phyloP scores from a whole-genome alignment of 805 yeast genomes.

The Zygosaccharomyces siamensis region DNA sequence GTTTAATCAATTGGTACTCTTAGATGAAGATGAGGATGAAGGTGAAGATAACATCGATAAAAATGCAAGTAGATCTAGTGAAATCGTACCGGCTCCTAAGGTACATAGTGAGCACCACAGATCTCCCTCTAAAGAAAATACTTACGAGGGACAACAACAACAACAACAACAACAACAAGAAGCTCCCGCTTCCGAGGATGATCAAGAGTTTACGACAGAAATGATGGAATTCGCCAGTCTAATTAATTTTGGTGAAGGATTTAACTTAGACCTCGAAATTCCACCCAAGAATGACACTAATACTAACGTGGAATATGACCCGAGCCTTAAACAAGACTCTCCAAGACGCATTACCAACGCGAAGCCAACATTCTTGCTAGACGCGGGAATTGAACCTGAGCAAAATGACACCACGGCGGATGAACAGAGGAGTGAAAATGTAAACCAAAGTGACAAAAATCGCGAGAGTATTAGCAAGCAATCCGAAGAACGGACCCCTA shows the following conservation, averaged over 20 bases:
- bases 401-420: background rate
- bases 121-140: background rate
- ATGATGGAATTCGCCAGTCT: conserved; percentile 44
- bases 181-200: conserved; percentile 14
- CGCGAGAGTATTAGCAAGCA: background rate
- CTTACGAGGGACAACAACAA: background rate
- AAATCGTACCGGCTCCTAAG: background rate
- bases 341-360: background rate
- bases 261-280: conserved; percentile 34
- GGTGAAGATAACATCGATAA: background rate
- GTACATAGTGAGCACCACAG: background rate
- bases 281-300: background rate
- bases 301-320: background rate
- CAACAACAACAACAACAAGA: too few species aligned
- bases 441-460: background rate
- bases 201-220: conserved; percentile 37
- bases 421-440: background rate
- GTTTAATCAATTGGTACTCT: conserved; percentile 22
- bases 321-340: background rate
- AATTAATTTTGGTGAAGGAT: conserved; percentile 43
- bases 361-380: background rate
- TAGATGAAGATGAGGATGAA: conserved; percentile 14
- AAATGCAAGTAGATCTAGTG: background rate
- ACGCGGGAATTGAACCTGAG: background rate
- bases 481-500: background rate